phyloP scores from a whole-genome alignment of 148 eudicot species.

The Heliosperma pusillum region DNA sequence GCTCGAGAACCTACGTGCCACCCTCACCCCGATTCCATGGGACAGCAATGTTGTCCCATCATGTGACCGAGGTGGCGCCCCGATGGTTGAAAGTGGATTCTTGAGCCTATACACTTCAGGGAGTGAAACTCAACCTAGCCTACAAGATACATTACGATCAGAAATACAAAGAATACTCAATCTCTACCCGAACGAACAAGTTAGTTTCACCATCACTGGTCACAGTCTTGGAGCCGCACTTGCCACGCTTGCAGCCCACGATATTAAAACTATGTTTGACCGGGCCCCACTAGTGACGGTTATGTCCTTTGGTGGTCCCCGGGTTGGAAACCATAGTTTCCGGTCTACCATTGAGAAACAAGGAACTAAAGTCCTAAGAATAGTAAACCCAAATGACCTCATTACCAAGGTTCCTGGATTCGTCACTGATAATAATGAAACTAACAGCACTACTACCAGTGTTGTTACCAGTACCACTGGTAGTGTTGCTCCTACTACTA shows the following conservation, averaged over 20 bases:
- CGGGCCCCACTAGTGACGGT: constrained; percentile 54
- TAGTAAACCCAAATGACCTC: constrained; percentile 70
- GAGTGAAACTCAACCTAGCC: constrained; percentile 34
- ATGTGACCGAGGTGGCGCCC: constrained; percentile 3
- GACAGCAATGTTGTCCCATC: constrained; percentile 9
- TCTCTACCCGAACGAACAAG: constrained; percentile 39
- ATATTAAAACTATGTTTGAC: constrained; percentile 49
- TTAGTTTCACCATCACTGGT: constrained; percentile 81
- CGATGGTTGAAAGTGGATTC: constrained; percentile 87
- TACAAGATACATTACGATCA: constrained; percentile 40
- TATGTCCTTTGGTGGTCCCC: constrained; percentile 80
- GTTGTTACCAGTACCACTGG: neutral
- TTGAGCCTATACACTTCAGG: constrained; percentile 67
- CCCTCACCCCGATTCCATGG: constrained; percentile 40
- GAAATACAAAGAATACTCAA: constrained; percentile 44
- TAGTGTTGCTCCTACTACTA: neutral
- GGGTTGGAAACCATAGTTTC: constrained; percentile 75
- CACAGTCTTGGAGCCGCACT: constrained; percentile 91
- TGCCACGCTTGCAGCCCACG: constrained; percentile 74
- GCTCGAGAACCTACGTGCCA: constrained; percentile 76
- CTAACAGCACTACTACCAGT: neutral
- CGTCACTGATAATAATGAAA: constrained; percentile 32
- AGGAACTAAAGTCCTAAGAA: constrained; percentile 62
- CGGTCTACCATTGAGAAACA: constrained; percentile 45
- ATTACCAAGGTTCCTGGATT: constrained; percentile 82